Base-by-base conservation (phyloP, 164 flowering plant genomes). In the Protea cynaroides region DNA sequence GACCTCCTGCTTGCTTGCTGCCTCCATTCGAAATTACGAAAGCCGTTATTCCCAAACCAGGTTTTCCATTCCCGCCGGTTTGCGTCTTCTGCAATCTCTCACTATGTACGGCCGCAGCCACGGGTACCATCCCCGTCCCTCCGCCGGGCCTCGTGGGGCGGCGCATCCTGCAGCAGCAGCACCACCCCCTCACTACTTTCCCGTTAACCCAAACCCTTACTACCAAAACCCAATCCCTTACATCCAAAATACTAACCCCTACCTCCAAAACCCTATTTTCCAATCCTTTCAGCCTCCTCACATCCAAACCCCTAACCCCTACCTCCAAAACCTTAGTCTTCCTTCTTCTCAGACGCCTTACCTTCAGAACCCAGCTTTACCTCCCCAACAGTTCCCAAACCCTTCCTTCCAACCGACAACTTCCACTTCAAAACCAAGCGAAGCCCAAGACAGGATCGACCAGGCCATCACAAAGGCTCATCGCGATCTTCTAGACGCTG, bases 401-500 rank as follows among this genome's bases (percentile, higher is more conserved):
- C 21, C 61, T 1, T 9, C 21, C 19, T 25, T 44, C 54, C 59
- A 59, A 54, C 29, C 56, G 4, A 47, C 14, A 13, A 11, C 52
- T 15, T 11, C 37, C 52, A 12, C 58, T 10, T 58, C 66, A 17
- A 69, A 54, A 56, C 62, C 37, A 23, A 64, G 23, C 1, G 81
- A 68, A 13, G 11, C 63, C 14, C 57, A 81, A 0, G 80, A 78
- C 56, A 78, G 65, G 74, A 60, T 79, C 9, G 88, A 90, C 40
- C 61, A 53, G 0, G 89, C 83, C 0, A 90, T 78, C 0, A 58
- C 7, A 15, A 80, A 75, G 61, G 88, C 83, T 18, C 81, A 78
- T 17, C 60, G 66, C 0, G 75, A 83, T 4, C 64, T 86, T 53
- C 23, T 83, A 11, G 80, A 70, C 0, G 74, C 85, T 2, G 85